These are phyloP conservation scores for Epichloe gansuensis DNA, from an alignment of 2,329 filamentous ascomycete genomes.

Conservation along the genomic window DNA sequence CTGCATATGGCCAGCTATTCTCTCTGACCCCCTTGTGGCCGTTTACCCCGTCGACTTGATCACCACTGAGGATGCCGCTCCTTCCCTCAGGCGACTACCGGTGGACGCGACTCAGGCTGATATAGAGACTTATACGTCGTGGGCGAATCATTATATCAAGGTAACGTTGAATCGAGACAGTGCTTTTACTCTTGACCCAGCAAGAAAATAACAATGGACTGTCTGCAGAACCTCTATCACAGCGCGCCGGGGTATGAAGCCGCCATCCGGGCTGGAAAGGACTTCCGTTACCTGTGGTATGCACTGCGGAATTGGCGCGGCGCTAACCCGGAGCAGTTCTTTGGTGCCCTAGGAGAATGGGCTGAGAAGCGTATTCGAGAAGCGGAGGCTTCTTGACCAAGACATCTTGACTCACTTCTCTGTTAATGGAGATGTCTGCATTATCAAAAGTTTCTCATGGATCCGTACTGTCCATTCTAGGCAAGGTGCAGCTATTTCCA, in stretches of 20 bases:
- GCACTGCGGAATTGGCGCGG: slow-evolving; percentile 7
- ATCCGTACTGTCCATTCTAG: no score
- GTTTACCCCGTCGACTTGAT: slow-evolving; percentile 7
- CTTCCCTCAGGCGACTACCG: slow-evolving; percentile 11
- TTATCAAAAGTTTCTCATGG: no score
- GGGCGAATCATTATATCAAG: slow-evolving; percentile 15
- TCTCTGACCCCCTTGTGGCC: slow-evolving; percentile 13
- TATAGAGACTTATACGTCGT: slow-evolving; percentile 10
- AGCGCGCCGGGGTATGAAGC: not conserved
- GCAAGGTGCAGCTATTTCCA: no score
- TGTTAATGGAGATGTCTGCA: no score
- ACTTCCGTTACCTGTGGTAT: not conserved
- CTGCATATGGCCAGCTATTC: slow-evolving; percentile 17
- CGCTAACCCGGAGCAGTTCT: slow-evolving; percentile 1
- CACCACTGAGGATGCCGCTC: slow-evolving; percentile 10
- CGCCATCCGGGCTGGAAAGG: not conserved
- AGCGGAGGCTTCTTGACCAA: no score
- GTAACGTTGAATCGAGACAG: slow-evolving; percentile 6
- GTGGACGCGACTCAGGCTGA: slow-evolving; percentile 7
- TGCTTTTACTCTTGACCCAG: no score
- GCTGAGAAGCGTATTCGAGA: not conserved
- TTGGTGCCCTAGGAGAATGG: not conserved
- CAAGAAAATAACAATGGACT: no score
- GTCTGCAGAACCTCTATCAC: not conserved
- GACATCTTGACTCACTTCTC: no score